Evolutionary conservation across 1,284 basidiomycete genomes (phyloP), one percentile per base, ranked within the genome.

Genomic region (Malassezia sp.): DNA sequence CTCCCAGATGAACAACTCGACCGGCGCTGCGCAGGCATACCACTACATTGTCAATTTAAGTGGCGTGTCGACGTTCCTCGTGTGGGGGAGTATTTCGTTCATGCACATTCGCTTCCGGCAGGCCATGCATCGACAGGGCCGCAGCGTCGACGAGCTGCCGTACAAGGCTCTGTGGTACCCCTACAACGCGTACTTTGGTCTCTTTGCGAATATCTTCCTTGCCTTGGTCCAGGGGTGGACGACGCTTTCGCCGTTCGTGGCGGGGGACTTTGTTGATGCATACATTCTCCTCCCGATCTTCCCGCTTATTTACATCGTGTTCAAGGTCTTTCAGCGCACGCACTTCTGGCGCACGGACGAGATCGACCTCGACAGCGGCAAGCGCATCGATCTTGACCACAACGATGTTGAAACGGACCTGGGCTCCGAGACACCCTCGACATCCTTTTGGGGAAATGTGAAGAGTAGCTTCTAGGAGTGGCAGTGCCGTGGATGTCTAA

Each of bases 141-240:
- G 46, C n/a, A 35, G 37, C 15, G 10, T 59, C 24, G 42, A 49
- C 9, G 55, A 53, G n/a, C 30, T 58, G 5, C 54, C 56, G 11
- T 61, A 53, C 47, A 40, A 38, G 10, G 52, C 59, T 12, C 48
- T 46, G 42, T 24, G 49, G 5, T 52, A 49, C 15, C 57, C 56
- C 10, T 54, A 60, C 41, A 54, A 54, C 4, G 53, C 54, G 1
- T 64, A 61, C 45, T 33, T 67, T 10, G 50, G 60, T 6, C 55
- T 68, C 26, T 46, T 60, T 12, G 51, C 53, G 10, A 57, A 44
- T 3, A 14, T 49, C 11, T 39, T 63, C 38, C 63, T 67, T 52
- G 61, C 65, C 26, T 59, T 67, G 37, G 58, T 63, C n/a, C 63
- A 66, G 33, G 65, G 65, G 5, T 68, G 65, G 65, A 45, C 45